phyloP scores from a whole-genome alignment of 139 green algal species.

The Tetraselmis striata region DNA sequence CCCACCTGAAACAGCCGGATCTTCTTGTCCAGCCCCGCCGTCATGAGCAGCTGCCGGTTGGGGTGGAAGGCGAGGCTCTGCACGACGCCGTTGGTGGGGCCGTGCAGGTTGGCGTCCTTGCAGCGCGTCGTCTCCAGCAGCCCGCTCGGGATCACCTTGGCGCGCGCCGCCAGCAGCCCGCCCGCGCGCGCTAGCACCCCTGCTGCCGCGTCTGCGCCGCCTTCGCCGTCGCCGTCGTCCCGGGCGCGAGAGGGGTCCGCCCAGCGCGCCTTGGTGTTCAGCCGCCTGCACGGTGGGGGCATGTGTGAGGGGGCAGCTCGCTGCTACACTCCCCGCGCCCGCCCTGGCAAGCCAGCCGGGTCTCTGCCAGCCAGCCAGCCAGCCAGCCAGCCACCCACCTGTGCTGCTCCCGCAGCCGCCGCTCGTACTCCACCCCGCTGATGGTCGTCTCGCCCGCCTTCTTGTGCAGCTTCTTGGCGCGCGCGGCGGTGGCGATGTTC shows the following conservation, averaged over 20 bases:
- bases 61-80: constrained; percentile 75
- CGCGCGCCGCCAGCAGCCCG: constrained; percentile 27
- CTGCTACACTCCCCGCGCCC: too few species aligned
- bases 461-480: constrained; percentile 63
- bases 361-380: too few species aligned
- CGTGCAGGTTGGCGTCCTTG: constrained; percentile 65
- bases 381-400: too few species aligned
- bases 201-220: constrained; percentile 6
- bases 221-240: constrained; percentile 14
- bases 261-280: not conserved
- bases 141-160: constrained; percentile 28
- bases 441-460: constrained; percentile 43
- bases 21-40: constrained; percentile 76
- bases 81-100: constrained; percentile 54
- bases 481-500: constrained; percentile 30
- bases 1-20: constrained; percentile 78
- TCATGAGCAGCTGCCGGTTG: constrained; percentile 76
- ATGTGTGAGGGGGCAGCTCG: constrained; percentile 54
- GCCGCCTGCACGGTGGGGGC: constrained; percentile 1
- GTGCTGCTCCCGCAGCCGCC: constrained; percentile 65
- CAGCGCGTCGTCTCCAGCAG: constrained; percentile 63
- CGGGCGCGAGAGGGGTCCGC: not conserved
- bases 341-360: too few species aligned
- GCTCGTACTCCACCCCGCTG: constrained; percentile 58
- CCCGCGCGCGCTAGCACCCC: constrained; percentile 20